Evolutionary conservation across 108 stramenopile species (phyloP).

Genomic region (Licmophora abbreviata): DNA sequence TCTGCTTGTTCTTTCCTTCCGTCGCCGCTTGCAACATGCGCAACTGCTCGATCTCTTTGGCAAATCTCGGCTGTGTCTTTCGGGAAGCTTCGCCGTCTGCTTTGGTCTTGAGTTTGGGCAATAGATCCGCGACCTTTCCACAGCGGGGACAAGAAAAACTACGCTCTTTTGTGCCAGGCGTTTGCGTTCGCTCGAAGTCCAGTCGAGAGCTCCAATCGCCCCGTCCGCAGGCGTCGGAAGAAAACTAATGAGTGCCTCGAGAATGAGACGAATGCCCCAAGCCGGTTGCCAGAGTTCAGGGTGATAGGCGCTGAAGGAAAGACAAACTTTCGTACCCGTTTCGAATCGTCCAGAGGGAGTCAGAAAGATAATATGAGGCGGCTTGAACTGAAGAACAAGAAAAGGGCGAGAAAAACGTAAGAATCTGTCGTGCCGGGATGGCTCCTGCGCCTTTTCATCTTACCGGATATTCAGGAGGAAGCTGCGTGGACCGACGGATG

Average conservation of each 20-base stretch:
- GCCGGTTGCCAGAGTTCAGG: conserved; percentile 95
- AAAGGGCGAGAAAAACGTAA: no score
- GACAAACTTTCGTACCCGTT: conserved; percentile 90
- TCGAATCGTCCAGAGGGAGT: conserved; percentile 96
- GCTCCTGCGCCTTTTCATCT: no score
- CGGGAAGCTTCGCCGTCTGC: conserved; percentile 8
- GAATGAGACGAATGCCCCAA: conserved; percentile 94
- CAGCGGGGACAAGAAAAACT: conserved; percentile 37
- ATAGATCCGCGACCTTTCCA: conserved; percentile 31
- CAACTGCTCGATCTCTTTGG: conserved; percentile 73
- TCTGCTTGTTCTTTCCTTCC: conserved; percentile 5
- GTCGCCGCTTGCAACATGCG: conserved; percentile 49
- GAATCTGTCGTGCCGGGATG: no score
- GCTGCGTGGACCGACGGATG: neutral
- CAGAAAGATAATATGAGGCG: conserved; percentile 93
- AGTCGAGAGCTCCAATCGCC: conserved; percentile 95
- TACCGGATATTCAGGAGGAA: conserved; percentile 47
- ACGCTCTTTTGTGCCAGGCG: conserved; percentile 58
- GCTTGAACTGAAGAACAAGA: conserved; percentile 52
- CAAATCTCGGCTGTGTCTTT: conserved; percentile 30
- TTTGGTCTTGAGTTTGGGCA: conserved; percentile 37
- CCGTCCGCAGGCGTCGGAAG: conserved; percentile 92
- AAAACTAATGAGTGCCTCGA: conserved; percentile 96
- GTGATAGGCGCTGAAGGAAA: conserved; percentile 92
- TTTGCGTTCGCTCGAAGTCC: conserved; percentile 62